These are phyloP conservation scores for sweet orange (Citrus sinensis) DNA, from an alignment of 345 rosid species.

Conservation along the genomic window DNA sequence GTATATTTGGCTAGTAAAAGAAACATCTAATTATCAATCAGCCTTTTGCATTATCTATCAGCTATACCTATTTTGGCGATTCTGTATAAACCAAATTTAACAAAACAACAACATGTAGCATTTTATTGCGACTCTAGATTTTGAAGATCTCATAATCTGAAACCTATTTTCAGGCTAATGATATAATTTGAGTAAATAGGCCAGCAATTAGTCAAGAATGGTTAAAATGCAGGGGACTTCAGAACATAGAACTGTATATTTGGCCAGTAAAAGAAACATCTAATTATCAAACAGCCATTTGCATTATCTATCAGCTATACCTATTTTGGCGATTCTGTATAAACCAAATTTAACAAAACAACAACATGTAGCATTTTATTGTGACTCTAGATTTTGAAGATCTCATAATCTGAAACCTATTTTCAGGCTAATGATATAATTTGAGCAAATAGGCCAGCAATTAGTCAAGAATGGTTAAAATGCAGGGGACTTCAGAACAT, in stretches of 20 bases:
- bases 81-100: too few species aligned
- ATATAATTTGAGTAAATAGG: not conserved
- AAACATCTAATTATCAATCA: not conserved
- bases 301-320: not conserved
- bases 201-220: too few species aligned
- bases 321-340: not conserved
- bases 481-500: not conserved
- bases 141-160: too few species aligned
- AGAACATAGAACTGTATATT: too few species aligned
- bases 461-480: not conserved
- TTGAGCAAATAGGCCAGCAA: not conserved
- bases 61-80: too few species aligned
- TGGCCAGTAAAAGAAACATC: not conserved
- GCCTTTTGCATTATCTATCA: too few species aligned
- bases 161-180: too few species aligned
- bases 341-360: not conserved
- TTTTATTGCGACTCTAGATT: too few species aligned
- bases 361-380: not conserved
- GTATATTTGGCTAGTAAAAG: not conserved
- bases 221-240: too few species aligned
- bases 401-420: not conserved
- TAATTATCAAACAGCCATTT: not conserved
- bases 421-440: not conserved
- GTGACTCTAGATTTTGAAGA: not conserved
- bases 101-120: too few species aligned